Evolutionary conservation across 345 rosid species (phyloP).

Genomic region (Euphorbia tirucalli): DNA sequence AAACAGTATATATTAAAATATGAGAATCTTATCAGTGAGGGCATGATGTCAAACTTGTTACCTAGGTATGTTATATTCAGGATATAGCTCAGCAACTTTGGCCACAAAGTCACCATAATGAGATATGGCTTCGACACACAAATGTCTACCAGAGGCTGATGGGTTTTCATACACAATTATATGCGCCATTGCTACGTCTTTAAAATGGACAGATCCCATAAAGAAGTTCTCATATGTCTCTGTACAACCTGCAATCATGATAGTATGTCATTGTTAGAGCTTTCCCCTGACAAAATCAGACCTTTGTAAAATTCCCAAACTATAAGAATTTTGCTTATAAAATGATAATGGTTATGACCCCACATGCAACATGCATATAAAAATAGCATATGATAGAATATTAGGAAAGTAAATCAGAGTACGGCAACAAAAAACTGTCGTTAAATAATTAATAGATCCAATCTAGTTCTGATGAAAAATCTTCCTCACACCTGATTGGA

Average conservation of each 20-base stretch:
- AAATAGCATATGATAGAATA: not conserved
- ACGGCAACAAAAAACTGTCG: not conserved
- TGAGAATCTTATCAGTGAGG: not conserved
- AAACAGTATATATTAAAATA: not conserved
- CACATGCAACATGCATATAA: not conserved
- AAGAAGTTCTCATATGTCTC: slow-evolving; percentile 71
- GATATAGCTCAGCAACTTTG: slow-evolving; percentile 90
- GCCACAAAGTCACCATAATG: slow-evolving; percentile 89
- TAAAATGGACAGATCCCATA: slow-evolving; percentile 91
- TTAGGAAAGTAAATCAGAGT: not conserved
- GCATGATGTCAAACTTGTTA: slow-evolving; percentile 23
- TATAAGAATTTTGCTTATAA: not conserved
- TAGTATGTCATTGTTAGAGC: not conserved
- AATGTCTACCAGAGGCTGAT: slow-evolving; percentile 76
- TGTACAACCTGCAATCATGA: slow-evolving; percentile 60
- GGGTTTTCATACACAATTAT: slow-evolving; percentile 79
- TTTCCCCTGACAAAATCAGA: not conserved
- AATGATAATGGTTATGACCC: not conserved
- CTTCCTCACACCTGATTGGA: not conserved
- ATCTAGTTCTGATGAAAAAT: not conserved
- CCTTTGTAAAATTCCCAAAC: not conserved
- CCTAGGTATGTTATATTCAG: slow-evolving; percentile 76
- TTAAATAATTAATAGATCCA: not conserved
- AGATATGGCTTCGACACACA: slow-evolving; percentile 82
- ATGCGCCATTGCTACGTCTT: slow-evolving; percentile 87